phyloP scores from a whole-genome alignment of 352 stramenopile genomes.

The Globisporangium ultimum region DNA sequence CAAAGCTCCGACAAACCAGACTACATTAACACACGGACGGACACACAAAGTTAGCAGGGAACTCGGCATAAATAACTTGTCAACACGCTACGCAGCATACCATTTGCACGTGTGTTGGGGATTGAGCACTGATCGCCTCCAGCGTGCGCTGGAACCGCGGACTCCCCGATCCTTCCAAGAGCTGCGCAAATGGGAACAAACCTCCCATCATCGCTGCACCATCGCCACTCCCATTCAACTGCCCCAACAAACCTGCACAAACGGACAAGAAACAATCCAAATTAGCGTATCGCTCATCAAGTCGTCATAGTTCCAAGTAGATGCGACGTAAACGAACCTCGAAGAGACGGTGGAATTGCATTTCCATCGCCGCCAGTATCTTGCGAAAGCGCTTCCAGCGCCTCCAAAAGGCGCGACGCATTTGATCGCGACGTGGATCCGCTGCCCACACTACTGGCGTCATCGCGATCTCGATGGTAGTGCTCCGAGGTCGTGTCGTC shows the following conservation, averaged over 20 bases:
- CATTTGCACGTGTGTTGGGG: conserved; percentile 37
- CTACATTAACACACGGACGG: conserved; percentile 11
- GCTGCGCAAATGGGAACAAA: conserved; percentile 53
- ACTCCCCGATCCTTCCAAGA: conserved; percentile 31
- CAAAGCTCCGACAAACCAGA: conserved; percentile 53
- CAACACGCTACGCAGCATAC: conserved; percentile 17
- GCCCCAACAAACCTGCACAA: conserved; percentile 20
- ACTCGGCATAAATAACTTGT: not conserved
- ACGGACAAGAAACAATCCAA: not conserved
- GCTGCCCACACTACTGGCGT: not conserved
- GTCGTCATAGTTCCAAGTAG: not conserved
- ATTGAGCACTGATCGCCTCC: conserved; percentile 27
- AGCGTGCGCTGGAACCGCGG: conserved; percentile 45
- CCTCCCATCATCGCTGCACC: conserved; percentile 22
- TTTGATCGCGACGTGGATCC: conserved; percentile 14
- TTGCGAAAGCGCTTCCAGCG: conserved; percentile 45
- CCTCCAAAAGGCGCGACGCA: conserved; percentile 44
- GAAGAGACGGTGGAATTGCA: conserved; percentile 39
- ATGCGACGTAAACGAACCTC: conserved; percentile 6
- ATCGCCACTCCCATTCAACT: conserved; percentile 12
- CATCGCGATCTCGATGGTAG: not conserved
- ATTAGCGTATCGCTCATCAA: not conserved
- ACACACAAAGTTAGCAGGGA: conserved; percentile 5
- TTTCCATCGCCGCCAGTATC: conserved; percentile 23
- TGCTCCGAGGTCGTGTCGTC: conserved; percentile 5